Conservation (phyloP, 2,329 filamentous ascomycete species). For the Zymoseptoria crescenta region DNA sequence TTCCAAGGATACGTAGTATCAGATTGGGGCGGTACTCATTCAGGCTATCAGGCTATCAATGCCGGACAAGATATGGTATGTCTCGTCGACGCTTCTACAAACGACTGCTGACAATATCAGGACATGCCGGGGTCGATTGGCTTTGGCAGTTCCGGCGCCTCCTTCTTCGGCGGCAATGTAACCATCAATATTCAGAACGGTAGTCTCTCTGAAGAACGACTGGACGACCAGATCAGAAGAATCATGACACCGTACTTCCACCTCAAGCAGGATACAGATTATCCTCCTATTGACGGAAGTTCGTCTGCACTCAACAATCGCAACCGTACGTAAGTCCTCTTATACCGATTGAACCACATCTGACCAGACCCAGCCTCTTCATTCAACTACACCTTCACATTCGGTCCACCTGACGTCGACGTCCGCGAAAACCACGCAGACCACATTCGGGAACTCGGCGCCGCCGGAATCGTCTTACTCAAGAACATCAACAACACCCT, state of each 20-base stretch:
- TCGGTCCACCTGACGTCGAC: conserved; percentile 29
- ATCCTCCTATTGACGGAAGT: conserved; percentile 32
- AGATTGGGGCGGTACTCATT: conserved; percentile 57
- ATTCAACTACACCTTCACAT: conserved; percentile 24
- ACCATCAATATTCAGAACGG: conserved; percentile 47
- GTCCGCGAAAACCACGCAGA: conserved; percentile 31
- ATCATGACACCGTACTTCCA: conserved; percentile 48
- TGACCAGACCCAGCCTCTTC: neutral
- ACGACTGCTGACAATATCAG: conserved; percentile 7
- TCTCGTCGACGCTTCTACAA: conserved; percentile 41
- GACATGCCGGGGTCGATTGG: conserved; percentile 47
- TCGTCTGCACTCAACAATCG: conserved; percentile 14
- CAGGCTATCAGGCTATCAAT: conserved; percentile 40
- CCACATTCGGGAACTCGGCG: conserved; percentile 34
- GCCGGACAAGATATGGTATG: conserved; percentile 11
- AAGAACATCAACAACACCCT: conserved; percentile 46
- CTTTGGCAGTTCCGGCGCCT: neutral
- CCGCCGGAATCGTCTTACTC: conserved; percentile 36
- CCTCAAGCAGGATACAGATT: conserved; percentile 45
- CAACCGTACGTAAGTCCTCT: neutral
- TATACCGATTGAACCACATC: neutral
- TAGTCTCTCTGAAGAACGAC: conserved; percentile 44
- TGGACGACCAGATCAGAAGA: conserved; percentile 52
- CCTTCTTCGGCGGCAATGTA: conserved; percentile 28
- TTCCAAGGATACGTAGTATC: conserved; percentile 59